Conservation (phyloP, 495 filamentous ascomycete genomes). For the Tuber indicum region DNA sequence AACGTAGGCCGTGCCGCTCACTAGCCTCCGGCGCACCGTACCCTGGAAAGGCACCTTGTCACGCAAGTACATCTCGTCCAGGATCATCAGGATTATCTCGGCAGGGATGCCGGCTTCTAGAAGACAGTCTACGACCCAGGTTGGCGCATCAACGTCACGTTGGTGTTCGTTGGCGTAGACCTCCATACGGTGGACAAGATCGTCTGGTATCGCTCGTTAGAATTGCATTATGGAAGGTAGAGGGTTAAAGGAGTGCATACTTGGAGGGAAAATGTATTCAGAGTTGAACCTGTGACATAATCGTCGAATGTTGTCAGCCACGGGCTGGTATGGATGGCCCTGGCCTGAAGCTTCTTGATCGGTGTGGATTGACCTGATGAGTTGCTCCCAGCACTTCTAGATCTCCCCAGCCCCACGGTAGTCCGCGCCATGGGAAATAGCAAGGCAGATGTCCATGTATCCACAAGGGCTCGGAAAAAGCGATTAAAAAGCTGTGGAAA, state of each 20-base stretch:
- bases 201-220: conserved; percentile 13
- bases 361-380: conserved; percentile 64
- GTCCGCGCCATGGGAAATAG: conserved; percentile 82
- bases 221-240: conserved; percentile 14
- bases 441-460: conserved; percentile 87
- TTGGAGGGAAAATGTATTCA: conserved; percentile 68
- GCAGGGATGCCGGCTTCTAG: conserved; percentile 66
- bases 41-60: conserved; percentile 78
- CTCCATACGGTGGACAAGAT: conserved; percentile 66
- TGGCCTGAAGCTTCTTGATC: conserved; percentile 53
- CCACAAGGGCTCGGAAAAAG: conserved; percentile 76
- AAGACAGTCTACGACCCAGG: conserved; percentile 79
- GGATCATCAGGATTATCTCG: conserved; percentile 66
- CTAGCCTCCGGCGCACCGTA: conserved; percentile 53
- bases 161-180: conserved; percentile 67
- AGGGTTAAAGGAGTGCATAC: conserved; percentile 45
- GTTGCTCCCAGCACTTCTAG: conserved; percentile 70
- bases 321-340: conserved; percentile 66
- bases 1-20: conserved; percentile 58
- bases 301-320: conserved; percentile 64
- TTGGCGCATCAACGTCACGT: conserved; percentile 57
- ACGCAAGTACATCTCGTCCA: conserved; percentile 77
- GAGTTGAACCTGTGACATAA: conserved; percentile 74
- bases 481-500: conserved; percentile 72
- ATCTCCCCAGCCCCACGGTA: conserved; percentile 79